Percentiles rank a stretch among this genome's conserved stretches.
These are phyloP conservation scores for Colletotrichum caudatum DNA, from an alignment of 2,329 filamentous ascomycete genomes.

Conservation along the genomic window DNA sequence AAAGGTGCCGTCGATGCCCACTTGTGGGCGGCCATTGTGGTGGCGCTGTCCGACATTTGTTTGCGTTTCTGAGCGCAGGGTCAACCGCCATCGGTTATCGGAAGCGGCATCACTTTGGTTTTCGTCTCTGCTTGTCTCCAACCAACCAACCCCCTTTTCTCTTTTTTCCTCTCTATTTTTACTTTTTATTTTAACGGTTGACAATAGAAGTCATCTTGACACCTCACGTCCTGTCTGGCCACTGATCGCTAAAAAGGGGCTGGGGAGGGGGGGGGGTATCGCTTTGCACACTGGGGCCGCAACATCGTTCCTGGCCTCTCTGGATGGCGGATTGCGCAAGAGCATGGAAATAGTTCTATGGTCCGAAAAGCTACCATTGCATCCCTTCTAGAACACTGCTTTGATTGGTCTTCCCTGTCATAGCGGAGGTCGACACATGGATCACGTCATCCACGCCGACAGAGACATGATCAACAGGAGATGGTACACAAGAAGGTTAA, in stretches of 20 bases:
- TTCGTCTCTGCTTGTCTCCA: not conserved
- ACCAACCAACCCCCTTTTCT: too few species aligned
- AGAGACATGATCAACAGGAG: not conserved
- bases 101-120: not conserved
- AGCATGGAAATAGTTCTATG: not conserved
- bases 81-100: not conserved
- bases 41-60: not conserved
- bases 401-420: not conserved
- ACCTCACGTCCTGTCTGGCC: not conserved
- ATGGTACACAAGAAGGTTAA: not conserved
- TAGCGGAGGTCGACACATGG: not conserved
- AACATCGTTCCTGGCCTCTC: not conserved
- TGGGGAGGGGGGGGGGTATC: not conserved
- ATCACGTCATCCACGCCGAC: not conserved
- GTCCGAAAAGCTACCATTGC: not conserved
- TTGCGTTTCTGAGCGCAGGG: not conserved
- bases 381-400: not conserved
- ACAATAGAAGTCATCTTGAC: not conserved
- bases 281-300: not conserved
- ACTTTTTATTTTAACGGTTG: not conserved
- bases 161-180: too few species aligned
- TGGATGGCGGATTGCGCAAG: not conserved
- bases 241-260: not conserved
- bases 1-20: not conserved
- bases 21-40: not conserved